These are phyloP conservation scores for Sanghuangporus sanghuang DNA, from an alignment of 1,284 basidiomycete genomes.

Conservation along the genomic window DNA sequence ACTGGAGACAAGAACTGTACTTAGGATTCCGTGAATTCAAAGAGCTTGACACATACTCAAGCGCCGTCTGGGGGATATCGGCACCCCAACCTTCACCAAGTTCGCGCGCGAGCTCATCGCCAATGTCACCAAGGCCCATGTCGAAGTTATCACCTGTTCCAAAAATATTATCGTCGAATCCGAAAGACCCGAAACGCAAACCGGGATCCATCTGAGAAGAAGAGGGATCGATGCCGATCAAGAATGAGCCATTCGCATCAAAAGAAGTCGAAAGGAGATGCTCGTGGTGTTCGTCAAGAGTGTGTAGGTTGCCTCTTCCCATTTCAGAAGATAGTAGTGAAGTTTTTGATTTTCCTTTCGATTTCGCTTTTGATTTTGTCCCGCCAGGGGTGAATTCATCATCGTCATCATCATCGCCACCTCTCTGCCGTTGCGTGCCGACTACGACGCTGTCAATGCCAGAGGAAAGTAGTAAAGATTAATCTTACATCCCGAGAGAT, in stretches of 20 bases:
- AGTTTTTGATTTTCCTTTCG: slow-evolving; percentile 27
- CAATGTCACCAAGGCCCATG: slow-evolving; percentile 48
- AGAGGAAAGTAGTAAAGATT: neutral
- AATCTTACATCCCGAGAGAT: slow-evolving; percentile 9
- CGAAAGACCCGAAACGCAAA: slow-evolving; percentile 35
- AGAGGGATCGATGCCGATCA: slow-evolving; percentile 35
- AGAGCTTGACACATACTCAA: slow-evolving; percentile 7
- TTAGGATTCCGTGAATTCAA: neutral
- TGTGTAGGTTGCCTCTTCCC: slow-evolving; percentile 49
- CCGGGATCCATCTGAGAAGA: slow-evolving; percentile 53
- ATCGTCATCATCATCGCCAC: slow-evolving; percentile 46
- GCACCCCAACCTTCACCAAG: slow-evolving; percentile 64
- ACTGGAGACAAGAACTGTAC: neutral
- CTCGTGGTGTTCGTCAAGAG: slow-evolving; percentile 63
- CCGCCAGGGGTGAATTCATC: slow-evolving; percentile 31
- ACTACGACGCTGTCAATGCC: neutral
- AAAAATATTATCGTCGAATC: slow-evolving; percentile 45
- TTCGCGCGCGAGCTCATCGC: slow-evolving; percentile 67
- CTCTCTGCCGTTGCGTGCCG: slow-evolving; percentile 15
- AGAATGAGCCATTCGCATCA: slow-evolving; percentile 38
- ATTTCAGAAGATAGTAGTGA: slow-evolving; percentile 32
- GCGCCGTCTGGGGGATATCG: slow-evolving; percentile 6
- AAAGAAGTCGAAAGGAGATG: slow-evolving; percentile 61
- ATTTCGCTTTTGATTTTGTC: slow-evolving; percentile 29
- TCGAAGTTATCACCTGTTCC: slow-evolving; percentile 34